Evolutionary conservation across 768 basidiomycete species (phyloP).

Genomic region (Mycena leptocephala): DNA sequence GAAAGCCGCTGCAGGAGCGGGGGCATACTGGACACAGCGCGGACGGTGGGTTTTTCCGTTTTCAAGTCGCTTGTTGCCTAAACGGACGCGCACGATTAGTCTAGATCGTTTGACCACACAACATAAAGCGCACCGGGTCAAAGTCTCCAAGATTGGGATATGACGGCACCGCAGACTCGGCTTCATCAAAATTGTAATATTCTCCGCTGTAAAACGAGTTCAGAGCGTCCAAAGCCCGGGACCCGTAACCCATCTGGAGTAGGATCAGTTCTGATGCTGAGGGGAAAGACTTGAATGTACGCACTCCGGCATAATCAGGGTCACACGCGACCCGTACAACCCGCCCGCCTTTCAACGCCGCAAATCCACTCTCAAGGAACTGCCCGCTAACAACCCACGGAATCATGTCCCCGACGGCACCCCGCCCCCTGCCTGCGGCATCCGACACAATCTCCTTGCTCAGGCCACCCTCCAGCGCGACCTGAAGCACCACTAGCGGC

Average conservation of each 20-base stretch:
- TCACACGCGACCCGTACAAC: conserved; percentile 96
- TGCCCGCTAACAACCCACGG: conserved; percentile 97
- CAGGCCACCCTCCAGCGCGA: conserved; percentile 96
- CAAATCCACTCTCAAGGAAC: conserved; percentile 97
- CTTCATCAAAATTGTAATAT: conserved; percentile 90
- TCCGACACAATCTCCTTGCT: conserved; percentile 90
- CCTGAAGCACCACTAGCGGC: conserved; percentile 95
- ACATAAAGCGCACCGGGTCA: conserved; percentile 54
- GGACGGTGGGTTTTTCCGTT: conserved; percentile 85
- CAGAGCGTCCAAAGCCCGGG: conserved; percentile 88
- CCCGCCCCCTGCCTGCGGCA: conserved; percentile 85
- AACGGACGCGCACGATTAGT: not conserved
- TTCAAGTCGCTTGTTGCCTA: conserved; percentile 65
- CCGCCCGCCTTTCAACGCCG: conserved; percentile 90
- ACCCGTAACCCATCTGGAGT: conserved; percentile 95
- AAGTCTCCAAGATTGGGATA: conserved; percentile 74
- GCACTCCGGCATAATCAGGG: conserved; percentile 93
- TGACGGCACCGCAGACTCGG: conserved; percentile 61
- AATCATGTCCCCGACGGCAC: conserved; percentile 96
- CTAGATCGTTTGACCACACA: not conserved
- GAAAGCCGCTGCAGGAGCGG: conserved; percentile 92
- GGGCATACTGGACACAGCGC: conserved; percentile 87
- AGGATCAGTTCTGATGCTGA: conserved; percentile 13
- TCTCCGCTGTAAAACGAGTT: conserved; percentile 96
- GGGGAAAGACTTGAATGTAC: conserved; percentile 43